Base-by-base conservation (phyloP, 257 asterid species). In the Scutellaria barbata region DNA sequence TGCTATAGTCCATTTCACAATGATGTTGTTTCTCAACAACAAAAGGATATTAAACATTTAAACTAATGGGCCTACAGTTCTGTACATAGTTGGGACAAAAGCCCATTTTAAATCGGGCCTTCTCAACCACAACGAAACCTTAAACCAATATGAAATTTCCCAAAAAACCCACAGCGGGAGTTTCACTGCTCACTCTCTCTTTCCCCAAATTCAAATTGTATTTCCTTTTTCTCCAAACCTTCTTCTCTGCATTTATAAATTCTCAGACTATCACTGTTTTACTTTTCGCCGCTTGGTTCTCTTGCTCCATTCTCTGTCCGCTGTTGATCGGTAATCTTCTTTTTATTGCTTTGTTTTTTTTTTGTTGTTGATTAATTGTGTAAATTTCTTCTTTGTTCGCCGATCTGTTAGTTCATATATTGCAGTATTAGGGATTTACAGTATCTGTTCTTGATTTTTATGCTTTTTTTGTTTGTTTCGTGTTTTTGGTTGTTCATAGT, bases 161-260 rank as follows among this genome's bases (percentile, higher is more conserved):
- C 43, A 5, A 66, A 66, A 48, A 77, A 48, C 25, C 64, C 76
- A 41, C 59, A 74, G 81, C 84, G 81, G 84, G 76, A 75, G 71
- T 66, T 42, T 66, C 47, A 10, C 50, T 37, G 46, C 56, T n/a
- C 64, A 7, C 30, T 46, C 55, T 41, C 57, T 76, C 64, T 63
- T 41, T 17, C 72, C 63, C 76, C 66, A 80, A 69, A 76, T 80
- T 80, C 75, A 73, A 80, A 76, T 68, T 33, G 2, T 10, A 7
- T 46, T 68, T 35, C 25, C 46, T 12, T 59, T 33, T 64, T 52
- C 30, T 56, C 48, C 68, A 72, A 70, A 41, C 41, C 47, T 8
- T 51, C 33, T 40, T 14, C 54, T 41, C 48, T 50, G 33, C 13
- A 40, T 51, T 17, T 12, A 39, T 37, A 37, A 55, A 68, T 61